phyloP scores from a whole-genome alignment of 2,329 filamentous ascomycete genomes.

The Daldinia sp. region DNA sequence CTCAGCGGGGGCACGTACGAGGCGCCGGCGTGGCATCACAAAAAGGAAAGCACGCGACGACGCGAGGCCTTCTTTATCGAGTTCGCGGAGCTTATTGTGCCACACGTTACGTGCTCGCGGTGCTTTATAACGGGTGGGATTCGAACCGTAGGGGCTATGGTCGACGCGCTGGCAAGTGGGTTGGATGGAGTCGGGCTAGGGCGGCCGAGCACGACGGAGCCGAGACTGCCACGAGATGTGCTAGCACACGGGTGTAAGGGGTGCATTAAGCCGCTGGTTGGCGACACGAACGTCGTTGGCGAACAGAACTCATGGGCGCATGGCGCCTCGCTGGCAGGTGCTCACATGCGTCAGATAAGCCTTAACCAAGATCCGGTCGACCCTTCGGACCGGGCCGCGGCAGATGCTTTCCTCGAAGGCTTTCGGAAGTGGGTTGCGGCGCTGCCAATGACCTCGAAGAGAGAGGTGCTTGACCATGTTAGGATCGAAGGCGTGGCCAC shows the following conservation, averaged over 20 bases:
- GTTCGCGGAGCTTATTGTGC: constrained; percentile 65
- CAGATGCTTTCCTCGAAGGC: constrained; percentile 36
- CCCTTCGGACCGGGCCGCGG: constrained; percentile 28
- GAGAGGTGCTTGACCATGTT: constrained; percentile 39
- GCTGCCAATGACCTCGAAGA: constrained; percentile 28
- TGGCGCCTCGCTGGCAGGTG: constrained; percentile 35
- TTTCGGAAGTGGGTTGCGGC: constrained; percentile 34
- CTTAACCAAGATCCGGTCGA: constrained; percentile 37
- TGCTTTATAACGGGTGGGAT: constrained; percentile 72
- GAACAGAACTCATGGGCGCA: constrained; percentile 34
- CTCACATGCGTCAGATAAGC: constrained; percentile 40
- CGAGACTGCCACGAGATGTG: constrained; percentile 33
- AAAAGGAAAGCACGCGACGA: constrained; percentile 58
- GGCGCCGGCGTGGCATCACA: constrained; percentile 59
- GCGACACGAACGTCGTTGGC: constrained; percentile 33
- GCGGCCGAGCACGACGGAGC: constrained; percentile 39
- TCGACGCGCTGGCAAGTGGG: constrained; percentile 58
- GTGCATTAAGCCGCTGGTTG: constrained; percentile 38
- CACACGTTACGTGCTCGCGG: constrained; percentile 57
- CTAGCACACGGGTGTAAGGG: constrained; percentile 22
- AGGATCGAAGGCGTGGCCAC: constrained; percentile 26
- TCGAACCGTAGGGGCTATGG: constrained; percentile 64
- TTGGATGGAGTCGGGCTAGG: constrained; percentile 58
- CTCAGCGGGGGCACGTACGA: constrained; percentile 73
- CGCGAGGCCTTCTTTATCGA: constrained; percentile 77